Evolutionary conservation across 768 basidiomycete genomes (phyloP).

Genomic region (Pleurotus tuoliensis): DNA sequence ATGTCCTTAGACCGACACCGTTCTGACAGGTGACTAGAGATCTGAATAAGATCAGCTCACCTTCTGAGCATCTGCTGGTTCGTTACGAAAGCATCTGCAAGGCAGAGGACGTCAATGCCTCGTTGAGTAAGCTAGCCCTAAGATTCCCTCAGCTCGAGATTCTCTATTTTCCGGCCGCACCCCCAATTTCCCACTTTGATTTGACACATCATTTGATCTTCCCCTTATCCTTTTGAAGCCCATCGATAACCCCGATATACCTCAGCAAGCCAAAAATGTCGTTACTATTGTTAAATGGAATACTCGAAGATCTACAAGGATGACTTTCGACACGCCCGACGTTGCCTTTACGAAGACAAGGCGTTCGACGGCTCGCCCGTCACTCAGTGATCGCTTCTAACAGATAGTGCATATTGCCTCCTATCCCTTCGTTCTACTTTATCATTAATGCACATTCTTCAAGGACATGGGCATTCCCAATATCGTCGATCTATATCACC

Average conservation of each 20-base stretch:
- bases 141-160: constrained; percentile 39
- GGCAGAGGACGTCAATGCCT: constrained; percentile 47
- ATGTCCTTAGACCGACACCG: constrained; percentile 5
- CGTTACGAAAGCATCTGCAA: constrained; percentile 74
- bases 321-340: constrained; percentile 82
- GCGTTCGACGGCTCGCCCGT: constrained; percentile 91
- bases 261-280: constrained; percentile 90
- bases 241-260: constrained; percentile 96
- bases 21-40: constrained; percentile 43
- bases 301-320: constrained; percentile 93
- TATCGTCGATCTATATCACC: constrained; percentile 87
- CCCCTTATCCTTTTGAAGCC: constrained; percentile 98
- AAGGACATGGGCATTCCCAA: constrained; percentile 92
- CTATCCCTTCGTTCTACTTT: background rate
- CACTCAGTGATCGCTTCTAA: constrained; percentile 92
- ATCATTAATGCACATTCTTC: constrained; percentile 36
- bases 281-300: constrained; percentile 92
- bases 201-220: constrained; percentile 76
- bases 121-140: constrained; percentile 87
- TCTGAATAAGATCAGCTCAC: constrained; percentile 87
- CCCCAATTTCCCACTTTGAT: constrained; percentile 84
- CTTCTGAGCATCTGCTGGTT: constrained; percentile 79
- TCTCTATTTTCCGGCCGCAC: too few species aligned
- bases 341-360: constrained; percentile 75
- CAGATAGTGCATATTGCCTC: constrained; percentile 46